Evolutionary conservation across 2,329 filamentous ascomycete species (phyloP).

Genomic region (Ciborinia camelliae): DNA sequence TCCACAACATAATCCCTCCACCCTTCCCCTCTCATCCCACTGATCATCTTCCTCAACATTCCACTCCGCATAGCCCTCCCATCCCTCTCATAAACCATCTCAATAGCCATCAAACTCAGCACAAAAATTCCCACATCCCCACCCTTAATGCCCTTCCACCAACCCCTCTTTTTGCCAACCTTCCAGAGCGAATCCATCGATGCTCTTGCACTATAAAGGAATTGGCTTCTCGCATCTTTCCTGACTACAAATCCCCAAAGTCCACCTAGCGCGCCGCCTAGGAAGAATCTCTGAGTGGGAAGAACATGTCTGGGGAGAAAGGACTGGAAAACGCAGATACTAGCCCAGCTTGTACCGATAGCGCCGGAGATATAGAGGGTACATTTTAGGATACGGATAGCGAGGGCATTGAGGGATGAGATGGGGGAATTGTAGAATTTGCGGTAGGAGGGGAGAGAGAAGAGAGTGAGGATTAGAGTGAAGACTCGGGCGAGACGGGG

Average conservation of each 20-base stretch:
- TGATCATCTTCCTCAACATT: conserved; percentile 31
- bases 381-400: conserved; percentile 68
- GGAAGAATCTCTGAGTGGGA: conserved; percentile 82
- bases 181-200: conserved; percentile 86
- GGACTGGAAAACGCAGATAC: conserved; percentile 82
- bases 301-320: conserved; percentile 71
- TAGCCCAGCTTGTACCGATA: conserved; percentile 85
- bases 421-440: conserved; percentile 67
- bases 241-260: conserved; percentile 79
- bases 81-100: conserved; percentile 52
- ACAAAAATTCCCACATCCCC: conserved; percentile 86
- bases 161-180: conserved; percentile 83
- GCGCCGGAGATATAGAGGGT: conserved; percentile 75
- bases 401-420: conserved; percentile 61
- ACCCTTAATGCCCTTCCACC: conserved; percentile 79
- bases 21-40: conserved; percentile 35
- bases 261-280: conserved; percentile 81
- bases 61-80: conserved; percentile 29
- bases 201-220: conserved; percentile 74
- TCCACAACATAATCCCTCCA: conserved; percentile 29
- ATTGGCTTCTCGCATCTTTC: conserved; percentile 61
- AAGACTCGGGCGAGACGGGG: conserved; percentile 75
- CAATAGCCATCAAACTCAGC: conserved; percentile 71
- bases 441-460: conserved; percentile 66
- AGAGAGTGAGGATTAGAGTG: conserved; percentile 64